Evolutionary conservation across 2,329 filamentous ascomycete species (phyloP).

Genomic region (Pseudogymnoascus sp.): DNA sequence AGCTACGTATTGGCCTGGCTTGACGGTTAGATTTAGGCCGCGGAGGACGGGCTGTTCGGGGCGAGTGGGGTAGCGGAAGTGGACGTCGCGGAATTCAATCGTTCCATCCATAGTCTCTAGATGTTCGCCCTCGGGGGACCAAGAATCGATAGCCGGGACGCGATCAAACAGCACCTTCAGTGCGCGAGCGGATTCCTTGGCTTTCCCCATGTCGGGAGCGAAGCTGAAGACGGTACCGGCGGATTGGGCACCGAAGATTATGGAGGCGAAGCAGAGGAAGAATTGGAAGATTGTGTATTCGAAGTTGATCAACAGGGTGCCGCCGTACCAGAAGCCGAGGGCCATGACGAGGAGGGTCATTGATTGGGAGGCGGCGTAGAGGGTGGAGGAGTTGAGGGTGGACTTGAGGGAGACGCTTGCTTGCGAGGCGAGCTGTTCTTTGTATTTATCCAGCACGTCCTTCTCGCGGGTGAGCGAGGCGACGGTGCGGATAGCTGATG

Average conservation of each 20-base stretch:
- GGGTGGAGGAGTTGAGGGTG: conserved; percentile 63
- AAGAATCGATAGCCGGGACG: conserved; percentile 71
- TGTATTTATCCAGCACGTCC: conserved; percentile 69
- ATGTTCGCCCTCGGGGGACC: conserved; percentile 59
- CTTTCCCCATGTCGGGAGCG: conserved; percentile 88
- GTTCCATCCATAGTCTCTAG: conserved; percentile 60
- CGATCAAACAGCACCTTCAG: conserved; percentile 80
- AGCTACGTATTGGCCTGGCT: conserved; percentile 75
- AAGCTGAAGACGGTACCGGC: conserved; percentile 85
- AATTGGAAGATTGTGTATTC: conserved; percentile 80
- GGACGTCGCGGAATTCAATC: conserved; percentile 84
- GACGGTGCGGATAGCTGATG: conserved; percentile 87
- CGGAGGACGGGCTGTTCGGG: conserved; percentile 87
- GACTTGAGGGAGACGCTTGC: conserved; percentile 61
- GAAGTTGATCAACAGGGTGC: conserved; percentile 58
- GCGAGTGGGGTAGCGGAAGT: conserved; percentile 88
- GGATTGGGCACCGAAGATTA: conserved; percentile 88
- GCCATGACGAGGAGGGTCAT: conserved; percentile 76
- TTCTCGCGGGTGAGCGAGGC: conserved; percentile 80
- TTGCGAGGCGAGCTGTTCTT: conserved; percentile 55
- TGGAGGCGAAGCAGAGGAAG: conserved; percentile 79
- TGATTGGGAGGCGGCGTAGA: conserved; percentile 81
- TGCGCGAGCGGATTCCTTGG: conserved; percentile 70
- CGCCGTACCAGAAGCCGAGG: conserved; percentile 89
- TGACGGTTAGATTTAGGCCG: conserved; percentile 65